phyloP scores from a whole-genome alignment of 176 grass and related monocot species.

The Aegilops sharonensis region DNA sequence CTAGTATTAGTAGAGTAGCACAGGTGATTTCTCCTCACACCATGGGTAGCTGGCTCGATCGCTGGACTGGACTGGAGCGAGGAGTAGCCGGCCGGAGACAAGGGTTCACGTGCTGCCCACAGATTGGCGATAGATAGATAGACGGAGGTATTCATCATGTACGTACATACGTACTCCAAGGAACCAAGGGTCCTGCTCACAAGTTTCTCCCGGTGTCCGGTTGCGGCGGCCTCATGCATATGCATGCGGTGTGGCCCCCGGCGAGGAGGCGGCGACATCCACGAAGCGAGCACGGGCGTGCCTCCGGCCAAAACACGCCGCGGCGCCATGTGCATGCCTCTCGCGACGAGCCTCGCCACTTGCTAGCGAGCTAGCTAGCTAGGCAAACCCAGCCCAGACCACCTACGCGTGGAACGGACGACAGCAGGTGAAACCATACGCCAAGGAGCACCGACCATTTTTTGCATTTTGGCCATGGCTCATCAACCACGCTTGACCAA shows the following conservation, averaged over 20 bases:
- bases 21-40: no score
- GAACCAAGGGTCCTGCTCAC: constrained; percentile 4
- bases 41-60: no score
- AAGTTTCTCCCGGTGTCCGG: constrained; percentile 28
- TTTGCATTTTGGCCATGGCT: no score
- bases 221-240: neutral
- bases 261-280: neutral
- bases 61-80: no score
- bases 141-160: neutral
- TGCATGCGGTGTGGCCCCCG: neutral
- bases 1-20: no score
- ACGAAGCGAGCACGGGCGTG: neutral
- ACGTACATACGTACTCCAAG: neutral
- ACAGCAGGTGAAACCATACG: no score
- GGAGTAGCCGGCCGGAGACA: neutral
- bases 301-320: constrained; percentile 25
- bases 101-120: constrained; percentile 36
- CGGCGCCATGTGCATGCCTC: constrained; percentile 28
- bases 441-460: no score
- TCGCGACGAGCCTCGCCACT: neutral
- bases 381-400: no score
- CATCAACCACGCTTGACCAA: no score
- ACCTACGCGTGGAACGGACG: neutral
- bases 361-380: no score
- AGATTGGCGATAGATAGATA: neutral